Evolutionary conservation across 208 protist species (phyloP).

Genomic region (Crithidia thermophila): DNA sequence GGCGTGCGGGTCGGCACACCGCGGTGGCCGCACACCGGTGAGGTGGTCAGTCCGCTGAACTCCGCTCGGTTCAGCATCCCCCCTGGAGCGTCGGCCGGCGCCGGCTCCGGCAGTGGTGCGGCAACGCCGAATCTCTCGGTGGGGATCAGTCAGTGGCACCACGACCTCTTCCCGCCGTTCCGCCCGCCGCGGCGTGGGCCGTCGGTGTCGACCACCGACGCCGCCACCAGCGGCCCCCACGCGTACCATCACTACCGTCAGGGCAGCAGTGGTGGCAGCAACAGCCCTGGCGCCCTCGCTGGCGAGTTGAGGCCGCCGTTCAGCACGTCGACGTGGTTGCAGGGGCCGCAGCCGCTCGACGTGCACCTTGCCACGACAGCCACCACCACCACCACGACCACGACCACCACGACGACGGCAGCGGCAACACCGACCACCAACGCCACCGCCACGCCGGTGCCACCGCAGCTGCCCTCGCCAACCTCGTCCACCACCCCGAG

Average conservation of each 20-base stretch:
- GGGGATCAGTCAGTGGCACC: conserved; percentile 16
- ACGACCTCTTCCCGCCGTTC: conserved; percentile 15
- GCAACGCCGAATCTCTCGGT: neutral
- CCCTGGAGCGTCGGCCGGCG: neutral
- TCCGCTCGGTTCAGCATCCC: conserved; percentile 14
- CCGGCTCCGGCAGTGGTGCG: neutral
- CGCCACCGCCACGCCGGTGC: neutral
- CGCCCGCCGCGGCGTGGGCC: conserved; percentile 7
- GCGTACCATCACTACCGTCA: neutral
- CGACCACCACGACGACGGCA: neutral
- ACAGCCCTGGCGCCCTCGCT: too few species aligned
- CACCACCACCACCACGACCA: neutral
- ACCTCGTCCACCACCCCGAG: conserved; percentile 5
- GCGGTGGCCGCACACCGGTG: conserved; percentile 22
- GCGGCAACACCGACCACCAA: neutral
- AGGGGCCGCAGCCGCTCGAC: conserved; percentile 29
- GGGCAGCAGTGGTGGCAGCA: neutral
- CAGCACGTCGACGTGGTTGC: conserved; percentile 30
- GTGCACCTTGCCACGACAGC: conserved; percentile 23
- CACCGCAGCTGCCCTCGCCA: conserved; percentile 5
- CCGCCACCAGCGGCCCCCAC: neutral
- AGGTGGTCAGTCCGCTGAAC: conserved; percentile 15
- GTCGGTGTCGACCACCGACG: neutral
- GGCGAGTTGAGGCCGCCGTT: conserved; percentile 5
- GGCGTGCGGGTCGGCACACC: conserved; percentile 28